These are phyloP conservation scores for Ilex aquifolium DNA, from an alignment of 257 asterid species.

Conservation along the genomic window DNA sequence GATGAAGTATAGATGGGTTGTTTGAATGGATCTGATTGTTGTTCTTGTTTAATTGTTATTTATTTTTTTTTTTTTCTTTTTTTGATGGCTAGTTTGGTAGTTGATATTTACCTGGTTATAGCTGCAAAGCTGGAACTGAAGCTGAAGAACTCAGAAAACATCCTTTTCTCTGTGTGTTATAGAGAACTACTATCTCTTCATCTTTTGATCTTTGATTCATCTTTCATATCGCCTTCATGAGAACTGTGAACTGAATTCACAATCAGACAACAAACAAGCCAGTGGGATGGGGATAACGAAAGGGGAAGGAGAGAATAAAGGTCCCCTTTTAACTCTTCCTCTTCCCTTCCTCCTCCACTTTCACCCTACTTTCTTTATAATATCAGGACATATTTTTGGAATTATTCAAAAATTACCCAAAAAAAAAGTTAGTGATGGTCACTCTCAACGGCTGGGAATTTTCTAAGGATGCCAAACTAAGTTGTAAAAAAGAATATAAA, in stretches of 20 bases:
- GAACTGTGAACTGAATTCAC: constrained; percentile 19
- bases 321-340: constrained; percentile 35
- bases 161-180: constrained; percentile 21
- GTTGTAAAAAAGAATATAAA: no score
- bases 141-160: constrained; percentile 22
- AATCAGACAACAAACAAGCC: constrained; percentile 40
- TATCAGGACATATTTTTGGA: no score
- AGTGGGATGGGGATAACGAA: constrained; percentile 50
- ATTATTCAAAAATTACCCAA: no score
- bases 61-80: background rate
- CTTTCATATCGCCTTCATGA: constrained; percentile 21
- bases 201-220: constrained; percentile 1
- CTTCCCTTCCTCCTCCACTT: constrained; percentile 52
- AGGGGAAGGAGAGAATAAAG: constrained; percentile 34
- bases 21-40: background rate
- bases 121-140: constrained; percentile 20
- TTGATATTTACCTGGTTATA: constrained; percentile 12
- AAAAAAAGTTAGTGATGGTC: no score
- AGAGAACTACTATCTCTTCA: constrained; percentile 5
- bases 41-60: background rate
- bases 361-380: constrained; percentile 42
- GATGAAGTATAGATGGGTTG: background rate
- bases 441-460: no score
- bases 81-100: background rate
- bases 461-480: no score